phyloP scores from a whole-genome alignment of 2,329 filamentous ascomycete genomes.

The Metarhizium album region DNA sequence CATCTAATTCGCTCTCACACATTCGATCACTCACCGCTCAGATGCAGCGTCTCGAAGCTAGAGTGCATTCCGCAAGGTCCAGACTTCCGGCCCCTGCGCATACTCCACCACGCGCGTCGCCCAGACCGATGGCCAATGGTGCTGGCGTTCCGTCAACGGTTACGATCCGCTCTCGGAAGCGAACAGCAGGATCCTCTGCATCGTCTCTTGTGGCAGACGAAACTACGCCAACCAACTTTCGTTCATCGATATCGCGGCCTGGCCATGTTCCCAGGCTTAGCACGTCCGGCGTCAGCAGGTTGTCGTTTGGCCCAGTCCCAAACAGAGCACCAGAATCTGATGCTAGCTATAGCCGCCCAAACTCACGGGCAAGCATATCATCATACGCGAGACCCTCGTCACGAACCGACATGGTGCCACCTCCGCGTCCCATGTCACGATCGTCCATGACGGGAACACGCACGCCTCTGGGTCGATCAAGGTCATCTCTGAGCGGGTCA shows the following conservation, averaged over 20 bases:
- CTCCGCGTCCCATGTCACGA: constrained; percentile 53
- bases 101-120: constrained; percentile 74
- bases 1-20: constrained; percentile 70
- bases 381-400: constrained; percentile 44
- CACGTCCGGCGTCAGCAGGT: constrained; percentile 49
- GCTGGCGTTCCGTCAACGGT: constrained; percentile 37
- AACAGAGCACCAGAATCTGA: constrained; percentile 40
- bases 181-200: constrained; percentile 46
- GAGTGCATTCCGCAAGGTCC: constrained; percentile 83
- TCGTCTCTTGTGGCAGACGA: constrained; percentile 43
- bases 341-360: constrained; percentile 51
- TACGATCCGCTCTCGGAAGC: constrained; percentile 59
- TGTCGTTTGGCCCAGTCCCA: constrained; percentile 53
- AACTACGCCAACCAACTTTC: constrained; percentile 33
- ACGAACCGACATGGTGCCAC: constrained; percentile 40
- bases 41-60: constrained; percentile 91
- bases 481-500: constrained; percentile 60
- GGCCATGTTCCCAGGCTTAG: constrained; percentile 50
- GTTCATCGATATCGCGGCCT: constrained; percentile 25
- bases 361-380: constrained; percentile 58
- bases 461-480: constrained; percentile 57
- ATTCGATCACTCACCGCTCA: constrained; percentile 90
- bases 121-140: constrained; percentile 33
- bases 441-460: constrained; percentile 49
- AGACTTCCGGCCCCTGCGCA: constrained; percentile 74